These are phyloP conservation scores for Colletotrichum cordylinicola DNA, from an alignment of 2,329 filamentous ascomycete genomes.

Conservation along the genomic window DNA sequence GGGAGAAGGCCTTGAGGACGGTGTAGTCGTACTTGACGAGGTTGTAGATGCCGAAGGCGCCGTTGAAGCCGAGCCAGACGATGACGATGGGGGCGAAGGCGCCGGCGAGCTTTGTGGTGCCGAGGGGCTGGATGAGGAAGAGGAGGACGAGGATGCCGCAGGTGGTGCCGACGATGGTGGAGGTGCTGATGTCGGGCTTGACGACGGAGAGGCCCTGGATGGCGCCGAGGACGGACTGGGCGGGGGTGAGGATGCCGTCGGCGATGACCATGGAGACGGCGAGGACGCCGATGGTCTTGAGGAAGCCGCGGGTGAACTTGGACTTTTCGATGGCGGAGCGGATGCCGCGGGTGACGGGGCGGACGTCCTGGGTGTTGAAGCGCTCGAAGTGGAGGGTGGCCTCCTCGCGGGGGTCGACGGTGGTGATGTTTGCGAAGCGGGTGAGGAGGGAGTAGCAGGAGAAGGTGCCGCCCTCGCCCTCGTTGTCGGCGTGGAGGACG, in stretches of 20 bases:
- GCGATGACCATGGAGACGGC: constrained; percentile 73
- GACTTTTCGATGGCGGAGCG: constrained; percentile 65
- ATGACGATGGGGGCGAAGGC: constrained; percentile 71
- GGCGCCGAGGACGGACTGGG: constrained; percentile 73
- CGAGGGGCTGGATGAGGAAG: constrained; percentile 70
- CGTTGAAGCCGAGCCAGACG: constrained; percentile 70
- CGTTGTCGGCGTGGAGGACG: constrained; percentile 70
- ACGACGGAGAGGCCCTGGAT: constrained; percentile 69
- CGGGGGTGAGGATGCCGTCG: constrained; percentile 71
- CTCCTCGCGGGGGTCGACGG: constrained; percentile 61
- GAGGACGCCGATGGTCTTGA: constrained; percentile 69
- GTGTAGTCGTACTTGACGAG: constrained; percentile 56
- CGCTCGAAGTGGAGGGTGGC: constrained; percentile 65
- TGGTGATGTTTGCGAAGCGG: constrained; percentile 63
- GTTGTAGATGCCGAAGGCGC: constrained; percentile 69
- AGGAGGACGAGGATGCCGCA: constrained; percentile 70
- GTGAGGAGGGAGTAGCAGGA: constrained; percentile 70
- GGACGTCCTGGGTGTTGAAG: constrained; percentile 61
- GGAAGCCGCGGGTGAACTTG: constrained; percentile 50
- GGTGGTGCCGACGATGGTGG: constrained; percentile 66
- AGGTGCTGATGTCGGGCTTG: constrained; percentile 57
- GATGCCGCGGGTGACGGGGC: constrained; percentile 54
- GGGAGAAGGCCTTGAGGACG: constrained; percentile 62
- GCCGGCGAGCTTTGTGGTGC: constrained; percentile 64
- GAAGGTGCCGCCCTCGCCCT: constrained; percentile 75